A percentile compares a stretch with the other conserved stretches of the same genome.
These are phyloP conservation scores for Echria macrotheca DNA, from an alignment of 495 filamentous ascomycete genomes.

Conservation along the genomic window DNA sequence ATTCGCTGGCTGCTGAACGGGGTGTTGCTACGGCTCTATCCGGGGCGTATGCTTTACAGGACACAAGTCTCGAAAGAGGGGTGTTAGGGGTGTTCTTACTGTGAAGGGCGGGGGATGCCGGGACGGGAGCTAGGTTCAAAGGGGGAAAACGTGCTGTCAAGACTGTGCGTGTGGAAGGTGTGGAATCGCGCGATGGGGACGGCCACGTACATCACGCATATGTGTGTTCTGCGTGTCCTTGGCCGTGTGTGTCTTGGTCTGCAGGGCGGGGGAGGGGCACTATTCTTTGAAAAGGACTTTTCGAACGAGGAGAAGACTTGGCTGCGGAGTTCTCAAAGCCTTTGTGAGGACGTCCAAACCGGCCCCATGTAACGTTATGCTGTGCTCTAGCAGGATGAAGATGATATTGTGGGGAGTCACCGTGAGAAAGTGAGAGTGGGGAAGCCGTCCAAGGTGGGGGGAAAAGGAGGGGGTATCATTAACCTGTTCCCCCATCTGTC, in stretches of 20 bases:
- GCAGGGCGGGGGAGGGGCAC: slow-evolving; percentile 4
- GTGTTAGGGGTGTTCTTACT: too few species aligned
- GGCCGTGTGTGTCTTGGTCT: background rate
- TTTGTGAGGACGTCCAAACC: too few species aligned
- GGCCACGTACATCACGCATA: slow-evolving; percentile 7
- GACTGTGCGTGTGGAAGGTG: background rate
- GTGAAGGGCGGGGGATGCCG: background rate
- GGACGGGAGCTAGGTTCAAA: slow-evolving; percentile 9
- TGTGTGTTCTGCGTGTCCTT: too few species aligned
- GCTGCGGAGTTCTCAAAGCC: too few species aligned
- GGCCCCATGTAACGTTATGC: too few species aligned
- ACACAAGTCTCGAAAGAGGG: background rate
- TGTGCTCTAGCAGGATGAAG: too few species aligned
- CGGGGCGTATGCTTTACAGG: background rate
- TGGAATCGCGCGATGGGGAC: background rate
- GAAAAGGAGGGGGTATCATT: too few species aligned
- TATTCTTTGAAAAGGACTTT: too few species aligned
- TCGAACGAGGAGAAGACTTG: too few species aligned
- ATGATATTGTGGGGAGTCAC: too few species aligned
- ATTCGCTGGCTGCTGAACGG: background rate
- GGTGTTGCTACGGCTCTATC: background rate
- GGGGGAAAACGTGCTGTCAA: slow-evolving; percentile 7
- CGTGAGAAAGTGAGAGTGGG: background rate
- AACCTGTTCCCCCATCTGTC: too few species aligned
- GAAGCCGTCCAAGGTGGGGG: background rate